phyloP scores from a whole-genome alignment of 495 filamentous ascomycete genomes.

The Clavariopsis aquatica region DNA sequence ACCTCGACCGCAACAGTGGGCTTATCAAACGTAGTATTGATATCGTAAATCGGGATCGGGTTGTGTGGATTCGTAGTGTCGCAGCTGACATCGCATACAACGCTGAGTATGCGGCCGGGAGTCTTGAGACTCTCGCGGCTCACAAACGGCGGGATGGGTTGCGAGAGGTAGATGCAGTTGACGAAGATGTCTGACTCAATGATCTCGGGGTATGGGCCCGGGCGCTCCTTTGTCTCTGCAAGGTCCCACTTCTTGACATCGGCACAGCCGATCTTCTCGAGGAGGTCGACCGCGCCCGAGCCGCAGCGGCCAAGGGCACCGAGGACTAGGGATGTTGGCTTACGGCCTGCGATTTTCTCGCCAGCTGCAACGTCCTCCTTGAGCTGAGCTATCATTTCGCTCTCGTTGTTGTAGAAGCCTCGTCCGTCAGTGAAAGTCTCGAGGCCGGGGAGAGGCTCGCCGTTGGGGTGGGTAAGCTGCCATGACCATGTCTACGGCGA shows the following conservation, averaged over 20 bases:
- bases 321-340: slow-evolving; percentile 60
- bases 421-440: slow-evolving; percentile 48
- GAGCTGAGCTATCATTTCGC: slow-evolving; percentile 69
- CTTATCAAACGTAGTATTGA: slow-evolving; percentile 40
- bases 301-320: slow-evolving; percentile 83
- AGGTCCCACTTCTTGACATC: slow-evolving; percentile 91
- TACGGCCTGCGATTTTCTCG: slow-evolving; percentile 55
- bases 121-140: slow-evolving; percentile 65
- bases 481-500: slow-evolving; percentile 74
- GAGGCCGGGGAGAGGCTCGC: slow-evolving; percentile 65
- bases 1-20: slow-evolving; percentile 52
- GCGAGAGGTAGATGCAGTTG: slow-evolving; percentile 69
- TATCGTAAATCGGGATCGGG: slow-evolving; percentile 72
- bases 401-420: slow-evolving; percentile 69
- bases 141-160: slow-evolving; percentile 72
- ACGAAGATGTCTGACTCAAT: slow-evolving; percentile 71
- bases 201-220: slow-evolving; percentile 88
- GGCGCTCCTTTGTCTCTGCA: slow-evolving; percentile 73
- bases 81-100: slow-evolving; percentile 80
- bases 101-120: slow-evolving; percentile 71
- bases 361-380: slow-evolving; percentile 65
- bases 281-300: slow-evolving; percentile 78
- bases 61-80: slow-evolving; percentile 57
- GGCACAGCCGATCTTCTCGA: slow-evolving; percentile 71
- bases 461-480: slow-evolving; percentile 70